Percentiles rank a stretch among this genome's conserved stretches.
Conservation (phyloP, 305 asterid species). For the Fraxinus dipetala region DNA sequence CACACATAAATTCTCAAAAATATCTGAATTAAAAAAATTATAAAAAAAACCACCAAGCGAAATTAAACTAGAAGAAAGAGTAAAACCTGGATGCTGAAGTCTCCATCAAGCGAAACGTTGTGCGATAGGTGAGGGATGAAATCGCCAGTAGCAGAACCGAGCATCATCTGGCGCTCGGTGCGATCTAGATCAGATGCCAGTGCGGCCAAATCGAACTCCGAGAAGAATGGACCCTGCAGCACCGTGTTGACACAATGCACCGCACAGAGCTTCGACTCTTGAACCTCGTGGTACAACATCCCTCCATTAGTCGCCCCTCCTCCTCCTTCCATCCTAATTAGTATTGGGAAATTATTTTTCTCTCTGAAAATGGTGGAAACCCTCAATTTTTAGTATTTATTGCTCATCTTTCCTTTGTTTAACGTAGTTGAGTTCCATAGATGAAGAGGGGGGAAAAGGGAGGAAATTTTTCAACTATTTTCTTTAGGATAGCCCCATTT, state of each 20-base stretch:
- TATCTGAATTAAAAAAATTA: background rate
- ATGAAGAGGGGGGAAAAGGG: background rate
- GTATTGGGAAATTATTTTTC: background rate
- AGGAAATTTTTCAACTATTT: background rate
- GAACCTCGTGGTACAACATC: slow-evolving; percentile 97
- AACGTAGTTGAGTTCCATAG: background rate
- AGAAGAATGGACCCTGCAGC: slow-evolving; percentile 89
- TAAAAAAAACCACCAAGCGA: background rate
- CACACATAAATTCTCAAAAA: background rate
- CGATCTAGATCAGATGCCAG: slow-evolving; percentile 94
- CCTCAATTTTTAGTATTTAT: background rate
- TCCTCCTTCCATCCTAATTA: slow-evolving; percentile 23
- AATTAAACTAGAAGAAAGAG: slow-evolving; percentile 6
- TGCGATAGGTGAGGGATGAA: slow-evolving; percentile 70
- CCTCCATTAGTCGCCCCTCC: slow-evolving; percentile 77
- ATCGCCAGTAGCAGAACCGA: slow-evolving; percentile 67
- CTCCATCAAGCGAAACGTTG: slow-evolving; percentile 88
- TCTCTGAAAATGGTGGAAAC: background rate
- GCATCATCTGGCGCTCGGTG: slow-evolving; percentile 90
- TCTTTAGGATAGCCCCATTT: no score
- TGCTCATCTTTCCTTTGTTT: background rate
- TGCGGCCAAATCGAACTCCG: slow-evolving; percentile 98
- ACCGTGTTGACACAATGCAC: slow-evolving; percentile 94
- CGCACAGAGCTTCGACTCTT: slow-evolving; percentile 94
- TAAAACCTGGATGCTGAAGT: slow-evolving; percentile 93